Evolutionary conservation across 73 alveolate species (phyloP).

Genomic region (Uronychia binucleata): DNA sequence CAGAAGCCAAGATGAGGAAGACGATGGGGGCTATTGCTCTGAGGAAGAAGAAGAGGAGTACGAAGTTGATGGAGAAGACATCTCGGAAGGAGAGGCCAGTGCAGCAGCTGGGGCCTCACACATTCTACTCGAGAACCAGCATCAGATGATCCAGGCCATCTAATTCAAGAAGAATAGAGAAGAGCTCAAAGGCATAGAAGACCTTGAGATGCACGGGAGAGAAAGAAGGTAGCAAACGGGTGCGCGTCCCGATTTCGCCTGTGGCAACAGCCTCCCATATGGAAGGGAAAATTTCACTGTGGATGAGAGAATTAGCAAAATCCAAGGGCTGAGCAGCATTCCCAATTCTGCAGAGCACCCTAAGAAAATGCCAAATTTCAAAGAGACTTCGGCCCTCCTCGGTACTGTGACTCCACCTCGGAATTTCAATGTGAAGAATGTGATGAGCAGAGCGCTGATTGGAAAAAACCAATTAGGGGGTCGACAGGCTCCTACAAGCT

Average conservation of each 20-base stretch:
- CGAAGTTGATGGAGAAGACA: too few species aligned
- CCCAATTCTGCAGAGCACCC: background rate
- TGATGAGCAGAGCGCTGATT: background rate
- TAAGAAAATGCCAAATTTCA: background rate
- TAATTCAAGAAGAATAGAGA: too few species aligned
- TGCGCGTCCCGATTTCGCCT: background rate
- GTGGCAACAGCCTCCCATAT: background rate
- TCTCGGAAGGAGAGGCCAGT: too few species aligned
- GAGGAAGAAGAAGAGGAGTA: too few species aligned
- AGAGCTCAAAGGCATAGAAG: too few species aligned
- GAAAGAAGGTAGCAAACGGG: background rate
- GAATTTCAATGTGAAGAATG: too few species aligned
- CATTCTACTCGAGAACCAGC: too few species aligned
- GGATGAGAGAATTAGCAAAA: background rate
- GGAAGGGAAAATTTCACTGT: background rate
- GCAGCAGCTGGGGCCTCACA: too few species aligned
- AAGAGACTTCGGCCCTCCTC: background rate
- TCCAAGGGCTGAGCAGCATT: background rate
- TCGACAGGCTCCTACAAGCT: background rate
- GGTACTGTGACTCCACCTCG: background rate
- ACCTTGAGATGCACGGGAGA: too few species aligned
- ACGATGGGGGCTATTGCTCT: too few species aligned
- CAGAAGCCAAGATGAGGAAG: too few species aligned
- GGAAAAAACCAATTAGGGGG: background rate
- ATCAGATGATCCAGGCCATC: too few species aligned